phyloP scores from a whole-genome alignment of 176 grass and related monocot species.

The Areca catechu region DNA sequence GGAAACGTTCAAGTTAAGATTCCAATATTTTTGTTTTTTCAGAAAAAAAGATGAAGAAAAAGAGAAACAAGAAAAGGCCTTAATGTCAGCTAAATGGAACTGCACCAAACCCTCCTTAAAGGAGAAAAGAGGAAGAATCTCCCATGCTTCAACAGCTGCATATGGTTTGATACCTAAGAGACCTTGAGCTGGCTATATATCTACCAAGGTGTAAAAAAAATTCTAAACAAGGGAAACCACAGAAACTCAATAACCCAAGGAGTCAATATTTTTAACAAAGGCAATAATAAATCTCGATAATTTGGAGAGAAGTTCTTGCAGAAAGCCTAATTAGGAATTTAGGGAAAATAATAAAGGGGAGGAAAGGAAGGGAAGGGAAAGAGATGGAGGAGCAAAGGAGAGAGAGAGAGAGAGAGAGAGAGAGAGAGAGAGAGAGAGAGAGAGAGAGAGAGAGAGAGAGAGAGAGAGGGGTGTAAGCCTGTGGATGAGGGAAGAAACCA shows the following conservation, averaged over 20 bases:
- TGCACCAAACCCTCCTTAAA: neutral
- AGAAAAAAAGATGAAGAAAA: neutral
- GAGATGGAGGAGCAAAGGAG: neutral
- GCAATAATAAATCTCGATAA: too few species aligned
- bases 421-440: conserved; percentile 1
- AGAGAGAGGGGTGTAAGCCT: neutral
- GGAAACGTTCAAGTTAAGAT: too few species aligned
- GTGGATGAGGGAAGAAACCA: conserved; percentile 8
- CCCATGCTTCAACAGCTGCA: neutral
- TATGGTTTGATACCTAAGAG: neutral
- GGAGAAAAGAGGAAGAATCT: neutral
- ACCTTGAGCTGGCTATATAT: too few species aligned
- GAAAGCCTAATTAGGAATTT: too few species aligned
- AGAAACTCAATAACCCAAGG: too few species aligned
- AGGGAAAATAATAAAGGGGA: neutral
- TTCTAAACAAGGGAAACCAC: too few species aligned
- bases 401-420: conserved; percentile 8
- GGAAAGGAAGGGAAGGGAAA: neutral
- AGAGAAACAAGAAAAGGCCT: neutral
- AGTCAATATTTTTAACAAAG: too few species aligned
- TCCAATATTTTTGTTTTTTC: too few species aligned
- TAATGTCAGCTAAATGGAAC: neutral
- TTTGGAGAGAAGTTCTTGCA: too few species aligned
- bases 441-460: conserved; percentile 9
- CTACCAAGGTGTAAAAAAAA: too few species aligned